A percentile compares a stretch with the other conserved stretches of the same genome.
These are phyloP conservation scores for Diaporthe amygdali DNA, from an alignment of 2,329 filamentous ascomycete species.

Conservation along the genomic window DNA sequence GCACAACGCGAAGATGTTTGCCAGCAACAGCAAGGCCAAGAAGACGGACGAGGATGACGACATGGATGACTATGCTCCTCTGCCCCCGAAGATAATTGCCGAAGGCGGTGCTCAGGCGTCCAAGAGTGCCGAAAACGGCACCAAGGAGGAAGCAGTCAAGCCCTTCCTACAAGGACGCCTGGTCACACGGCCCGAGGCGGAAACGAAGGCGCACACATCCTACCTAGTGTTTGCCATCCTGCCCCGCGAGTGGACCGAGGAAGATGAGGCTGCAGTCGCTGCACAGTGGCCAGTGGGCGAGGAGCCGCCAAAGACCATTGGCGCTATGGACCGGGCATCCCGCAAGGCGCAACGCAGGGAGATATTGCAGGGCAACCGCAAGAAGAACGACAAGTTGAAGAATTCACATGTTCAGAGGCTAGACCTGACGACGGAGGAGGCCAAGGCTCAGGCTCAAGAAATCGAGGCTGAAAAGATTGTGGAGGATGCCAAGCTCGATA, in stretches of 20 bases:
- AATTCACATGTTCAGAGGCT: background rate
- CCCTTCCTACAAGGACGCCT: slow-evolving; percentile 78
- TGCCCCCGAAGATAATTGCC: slow-evolving; percentile 31
- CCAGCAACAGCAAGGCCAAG: slow-evolving; percentile 38
- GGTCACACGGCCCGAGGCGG: slow-evolving; percentile 80
- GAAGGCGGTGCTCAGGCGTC: background rate
- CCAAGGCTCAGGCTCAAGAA: slow-evolving; percentile 7
- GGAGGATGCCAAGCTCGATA: background rate
- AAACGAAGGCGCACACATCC: slow-evolving; percentile 96
- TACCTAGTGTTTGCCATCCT: slow-evolving; percentile 93
- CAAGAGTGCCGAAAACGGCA: slow-evolving; percentile 20
- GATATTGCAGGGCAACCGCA: slow-evolving; percentile 40
- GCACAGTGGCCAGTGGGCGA: slow-evolving; percentile 67
- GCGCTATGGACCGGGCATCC: slow-evolving; percentile 56
- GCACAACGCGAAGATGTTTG: slow-evolving; percentile 48
- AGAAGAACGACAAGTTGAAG: slow-evolving; percentile 22
- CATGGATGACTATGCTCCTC: slow-evolving; percentile 25
- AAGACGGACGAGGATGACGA: slow-evolving; percentile 32
- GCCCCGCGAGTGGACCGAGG: slow-evolving; percentile 83
- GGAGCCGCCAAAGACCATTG: slow-evolving; percentile 54
- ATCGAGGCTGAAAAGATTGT: background rate
- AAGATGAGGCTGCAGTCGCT: slow-evolving; percentile 75
- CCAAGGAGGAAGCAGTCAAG: slow-evolving; percentile 41
- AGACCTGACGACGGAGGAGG: slow-evolving; percentile 11
- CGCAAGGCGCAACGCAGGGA: slow-evolving; percentile 63